phyloP scores from a whole-genome alignment of 75 land plant species.

The Adiantum capillusveneris region DNA sequence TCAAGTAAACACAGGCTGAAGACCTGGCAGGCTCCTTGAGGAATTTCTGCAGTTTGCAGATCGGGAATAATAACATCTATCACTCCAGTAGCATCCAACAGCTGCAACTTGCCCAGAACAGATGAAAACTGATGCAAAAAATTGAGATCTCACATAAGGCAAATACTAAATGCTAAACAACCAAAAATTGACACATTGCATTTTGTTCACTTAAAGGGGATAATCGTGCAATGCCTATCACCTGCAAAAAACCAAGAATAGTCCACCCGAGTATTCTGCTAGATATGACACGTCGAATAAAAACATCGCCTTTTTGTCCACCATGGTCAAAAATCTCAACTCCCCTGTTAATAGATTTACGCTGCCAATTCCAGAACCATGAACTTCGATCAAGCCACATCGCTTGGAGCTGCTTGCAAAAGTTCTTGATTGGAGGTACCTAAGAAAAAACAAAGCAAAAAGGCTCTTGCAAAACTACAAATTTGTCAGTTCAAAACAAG shows the following conservation, averaged over 20 bases:
- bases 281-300: neutral
- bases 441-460: too few species aligned
- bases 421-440: slow-evolving; percentile 3
- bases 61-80: slow-evolving; percentile 5
- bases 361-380: neutral
- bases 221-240: neutral
- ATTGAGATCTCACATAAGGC: neutral
- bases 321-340: neutral
- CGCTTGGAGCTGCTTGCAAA: neutral
- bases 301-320: neutral
- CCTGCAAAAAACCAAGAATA: neutral
- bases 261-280: neutral
- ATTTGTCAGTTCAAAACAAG: too few species aligned
- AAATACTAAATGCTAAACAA: too few species aligned
- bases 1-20: too few species aligned
- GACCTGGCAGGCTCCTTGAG: slow-evolving; percentile 3
- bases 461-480: too few species aligned
- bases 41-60: neutral
- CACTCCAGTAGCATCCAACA: slow-evolving; percentile 4
- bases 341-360: neutral
- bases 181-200: too few species aligned
- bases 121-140: neutral
- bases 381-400: neutral
- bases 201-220: too few species aligned
- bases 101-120: neutral